Percentiles rank a stretch among this genome's conserved stretches.
phyloP scores from a whole-genome alignment of 2,329 filamentous ascomycete genomes.

The Oidium heveae region DNA sequence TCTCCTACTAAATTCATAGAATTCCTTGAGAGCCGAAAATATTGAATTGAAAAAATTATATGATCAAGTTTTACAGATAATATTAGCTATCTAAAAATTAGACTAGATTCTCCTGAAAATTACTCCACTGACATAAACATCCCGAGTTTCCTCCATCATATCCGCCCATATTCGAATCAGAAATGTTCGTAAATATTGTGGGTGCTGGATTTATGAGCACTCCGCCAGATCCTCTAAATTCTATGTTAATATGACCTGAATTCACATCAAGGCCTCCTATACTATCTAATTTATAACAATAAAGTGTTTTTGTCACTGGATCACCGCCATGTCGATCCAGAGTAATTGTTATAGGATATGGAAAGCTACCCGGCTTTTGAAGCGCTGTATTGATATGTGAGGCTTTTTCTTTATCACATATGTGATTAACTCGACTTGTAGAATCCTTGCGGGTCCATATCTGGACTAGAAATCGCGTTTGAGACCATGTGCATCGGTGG shows the following conservation, averaged over 20 bases:
- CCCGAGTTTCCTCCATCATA: conserved; percentile 38
- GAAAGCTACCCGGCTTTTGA: conserved; percentile 28
- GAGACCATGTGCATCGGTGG: conserved; percentile 30
- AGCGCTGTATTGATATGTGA: conserved; percentile 11
- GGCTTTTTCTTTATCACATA: conserved; percentile 4
- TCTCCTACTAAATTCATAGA: too few species aligned
- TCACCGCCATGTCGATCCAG: conserved; percentile 38
- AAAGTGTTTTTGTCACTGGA: conserved; percentile 25
- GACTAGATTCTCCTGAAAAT: conserved; percentile 13
- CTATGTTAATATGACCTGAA: conserved; percentile 21
- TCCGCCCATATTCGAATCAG: conserved; percentile 26
- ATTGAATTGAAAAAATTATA: too few species aligned
- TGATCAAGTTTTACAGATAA: too few species aligned
- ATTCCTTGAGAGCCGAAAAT: too few species aligned
- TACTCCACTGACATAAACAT: conserved; percentile 35
- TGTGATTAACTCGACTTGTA: conserved; percentile 19
- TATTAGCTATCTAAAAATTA: too few species aligned
- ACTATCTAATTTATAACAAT: conserved; percentile 25
- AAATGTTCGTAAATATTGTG: conserved; percentile 12
- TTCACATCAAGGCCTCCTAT: conserved; percentile 20
- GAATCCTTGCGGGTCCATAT: conserved; percentile 33
- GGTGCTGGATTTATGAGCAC: conserved; percentile 25
- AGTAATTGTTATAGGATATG: conserved; percentile 34
- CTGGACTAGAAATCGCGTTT: conserved; percentile 36
- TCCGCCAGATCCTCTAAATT: conserved; percentile 25